Evolutionary conservation across 768 basidiomycete genomes (phyloP), one percentile per base, ranked within the genome.

Genomic region (Leccinum subgranulosum): DNA sequence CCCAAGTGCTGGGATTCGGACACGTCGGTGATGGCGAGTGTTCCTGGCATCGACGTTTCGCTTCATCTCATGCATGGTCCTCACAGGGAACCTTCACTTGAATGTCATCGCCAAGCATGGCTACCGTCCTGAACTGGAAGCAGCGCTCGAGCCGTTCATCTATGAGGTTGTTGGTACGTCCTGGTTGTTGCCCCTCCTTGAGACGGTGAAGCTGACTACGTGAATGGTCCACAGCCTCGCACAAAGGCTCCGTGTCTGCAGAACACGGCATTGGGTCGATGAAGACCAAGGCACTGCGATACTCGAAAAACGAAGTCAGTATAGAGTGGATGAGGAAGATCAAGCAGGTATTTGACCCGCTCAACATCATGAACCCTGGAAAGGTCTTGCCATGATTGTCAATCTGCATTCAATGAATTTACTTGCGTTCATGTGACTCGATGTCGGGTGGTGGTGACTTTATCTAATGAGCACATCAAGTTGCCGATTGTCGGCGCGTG

Each of bases 221-320:
- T 19, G 39, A 33, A 51, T 46, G 14, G 12, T 28, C 17, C 51
- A 21, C 60, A 92, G 90, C 86, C 19, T 84, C 83, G 1, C 81
- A 90, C 67, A 82, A 85, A 51, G 96, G 96, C 8, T 98, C 96
- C 0, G 85, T 99, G 62, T 98, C 95, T 6, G 96, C 96, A 2
- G 96, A 99, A 69, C 96, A 99, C 71, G 96, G 96, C 6, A 86
- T 99, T 53, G 95, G 96, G n/a, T 81, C 87, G 0, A 93, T 93
- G 90, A 98, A 98, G 77, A 89, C 90, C 0, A 85, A 89, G 55
- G 92, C 92, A 15, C 83, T 98, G 21, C 81, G 81, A 39, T 98
- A 97, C 74, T 93, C 92, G 6, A 97, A 98, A 75, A 81, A 76
- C 58, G 76, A 79, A 8, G 81, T 84, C 23, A 92, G 88, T 68